These are phyloP conservation scores for Polysphondylium violaceum DNA, from an alignment of 78 protist genomes.

Conservation along the genomic window DNA sequence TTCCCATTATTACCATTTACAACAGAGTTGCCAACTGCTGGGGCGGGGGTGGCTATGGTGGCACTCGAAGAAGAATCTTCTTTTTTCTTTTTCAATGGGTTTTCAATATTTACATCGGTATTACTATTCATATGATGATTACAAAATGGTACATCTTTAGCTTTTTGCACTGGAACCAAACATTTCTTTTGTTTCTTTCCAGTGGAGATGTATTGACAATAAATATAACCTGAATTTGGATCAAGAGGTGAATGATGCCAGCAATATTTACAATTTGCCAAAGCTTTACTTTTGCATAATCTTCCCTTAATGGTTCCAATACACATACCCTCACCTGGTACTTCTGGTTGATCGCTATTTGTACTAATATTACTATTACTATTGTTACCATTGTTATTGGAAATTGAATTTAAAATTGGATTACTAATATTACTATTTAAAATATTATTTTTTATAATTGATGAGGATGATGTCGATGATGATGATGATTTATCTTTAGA, in stretches of 20 bases:
- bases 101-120: background rate
- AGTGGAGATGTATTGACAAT: slow-evolving; percentile 7
- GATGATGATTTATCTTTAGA: background rate
- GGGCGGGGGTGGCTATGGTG: too few relatives aligned
- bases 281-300: slow-evolving; percentile 59
- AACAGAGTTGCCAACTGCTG: too few relatives aligned
- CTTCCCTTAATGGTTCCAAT: slow-evolving; percentile 35
- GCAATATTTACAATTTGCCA: slow-evolving; percentile 47
- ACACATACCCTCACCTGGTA: slow-evolving; percentile 38
- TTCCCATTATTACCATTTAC: too few relatives aligned
- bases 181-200: slow-evolving; percentile 32
- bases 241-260: slow-evolving; percentile 79
- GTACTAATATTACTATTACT: background rate
- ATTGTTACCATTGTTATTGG: background rate
- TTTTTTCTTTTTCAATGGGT: background rate
- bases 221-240: slow-evolving; percentile 47
- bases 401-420: background rate
- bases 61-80: too few relatives aligned
- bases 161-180: slow-evolving; percentile 27
- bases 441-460: background rate
- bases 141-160: slow-evolving; percentile 5
- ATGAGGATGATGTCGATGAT: background rate
- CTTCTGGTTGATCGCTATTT: background rate
- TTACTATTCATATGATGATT: background rate
- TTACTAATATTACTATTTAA: background rate